phyloP scores from a whole-genome alignment of 345 rosid species.

The Euphorbia lathyris region DNA sequence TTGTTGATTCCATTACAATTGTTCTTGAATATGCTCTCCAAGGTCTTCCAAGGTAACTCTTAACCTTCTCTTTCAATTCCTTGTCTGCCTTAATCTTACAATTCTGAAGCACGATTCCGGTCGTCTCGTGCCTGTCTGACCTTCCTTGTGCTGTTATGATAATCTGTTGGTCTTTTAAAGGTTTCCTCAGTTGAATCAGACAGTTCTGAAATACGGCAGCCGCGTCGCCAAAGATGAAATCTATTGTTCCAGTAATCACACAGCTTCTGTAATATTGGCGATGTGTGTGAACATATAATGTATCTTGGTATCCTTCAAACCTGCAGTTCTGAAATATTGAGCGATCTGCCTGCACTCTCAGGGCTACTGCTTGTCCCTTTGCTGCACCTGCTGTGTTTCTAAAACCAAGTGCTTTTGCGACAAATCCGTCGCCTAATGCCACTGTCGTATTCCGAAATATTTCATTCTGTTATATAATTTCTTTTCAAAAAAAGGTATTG shows the following conservation, averaged over 20 bases:
- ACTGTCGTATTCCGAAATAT: conserved; percentile 36
- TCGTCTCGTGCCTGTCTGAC: conserved; percentile 50
- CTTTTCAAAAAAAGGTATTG: background rate
- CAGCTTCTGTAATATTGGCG: conserved; percentile 78
- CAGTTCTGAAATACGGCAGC: conserved; percentile 77
- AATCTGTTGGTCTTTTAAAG: conserved; percentile 49
- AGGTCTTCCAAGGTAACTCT: conserved; percentile 77
- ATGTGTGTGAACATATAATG: conserved; percentile 69
- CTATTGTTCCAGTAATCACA: conserved; percentile 64
- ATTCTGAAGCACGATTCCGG: conserved; percentile 74
- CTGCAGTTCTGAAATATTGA: conserved; percentile 68
- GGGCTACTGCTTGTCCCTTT: conserved; percentile 70
- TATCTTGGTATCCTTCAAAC: conserved; percentile 76
- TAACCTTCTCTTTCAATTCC: conserved; percentile 35
- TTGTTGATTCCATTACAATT: conserved; percentile 63
- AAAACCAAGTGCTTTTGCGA: conserved; percentile 75
- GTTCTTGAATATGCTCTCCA: conserved; percentile 70
- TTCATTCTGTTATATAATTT: background rate
- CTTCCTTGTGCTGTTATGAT: conserved; percentile 70
- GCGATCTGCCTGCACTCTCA: conserved; percentile 63
- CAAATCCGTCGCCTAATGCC: conserved; percentile 60
- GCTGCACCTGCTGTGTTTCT: conserved; percentile 81
- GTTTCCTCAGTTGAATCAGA: conserved; percentile 52
- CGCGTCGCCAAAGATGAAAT: conserved; percentile 91
- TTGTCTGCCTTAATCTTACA: conserved; percentile 50